Evolutionary conservation across 768 basidiomycete species (phyloP), one percentile per base, ranked within the genome.

Genomic region (Chalciporus sphaerocephalus): DNA sequence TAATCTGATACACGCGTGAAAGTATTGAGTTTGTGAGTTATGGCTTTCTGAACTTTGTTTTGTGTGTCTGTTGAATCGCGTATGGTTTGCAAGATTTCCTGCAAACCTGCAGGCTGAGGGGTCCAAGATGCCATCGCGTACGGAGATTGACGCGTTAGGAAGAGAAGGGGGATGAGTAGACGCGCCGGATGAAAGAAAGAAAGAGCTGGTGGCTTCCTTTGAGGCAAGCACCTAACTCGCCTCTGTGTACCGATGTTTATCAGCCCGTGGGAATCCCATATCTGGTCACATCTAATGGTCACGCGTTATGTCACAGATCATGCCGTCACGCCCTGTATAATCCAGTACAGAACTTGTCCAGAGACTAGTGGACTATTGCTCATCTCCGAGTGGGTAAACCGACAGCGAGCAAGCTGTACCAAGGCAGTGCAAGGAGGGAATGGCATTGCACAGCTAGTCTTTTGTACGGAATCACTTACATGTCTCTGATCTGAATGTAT

Each of bases 1-100:
- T 96, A 98, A 67, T 96, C 92, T 37, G 93, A 89, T 52, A 85
- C 84, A 58, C 84, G 83, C 61, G 89, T 85, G 67, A 90, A 92
- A 51, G 73, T 77, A 66, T 88, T 91, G 53, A 93, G 76, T 87
- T 90, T 91, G 74, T 85, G 80, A 44, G 92, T 92, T 64, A 94
- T 93, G 53, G 71, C 74, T 40, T 78, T 77, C 69, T 97, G 93
- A 40, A 74, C 69, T 20, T 83, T 78, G 56, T 80, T 75, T 59
- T 85, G 78, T 48, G 79, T 83, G 69, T 86, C 81, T 28, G 90
- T 92, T 9, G 94, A 94, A 59, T 93, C 86, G 69, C 85, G 87
- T 67, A 98, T 86, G 22, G 92, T 93, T 61, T 82, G 77, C 32
- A 96, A 73, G 67, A 98, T 90, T 77, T 96, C 92, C 68, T 89